Evolutionary conservation across 768 basidiomycete species (phyloP), one percentile per base, ranked within the genome.

Genomic region (Cyathus striatus): DNA sequence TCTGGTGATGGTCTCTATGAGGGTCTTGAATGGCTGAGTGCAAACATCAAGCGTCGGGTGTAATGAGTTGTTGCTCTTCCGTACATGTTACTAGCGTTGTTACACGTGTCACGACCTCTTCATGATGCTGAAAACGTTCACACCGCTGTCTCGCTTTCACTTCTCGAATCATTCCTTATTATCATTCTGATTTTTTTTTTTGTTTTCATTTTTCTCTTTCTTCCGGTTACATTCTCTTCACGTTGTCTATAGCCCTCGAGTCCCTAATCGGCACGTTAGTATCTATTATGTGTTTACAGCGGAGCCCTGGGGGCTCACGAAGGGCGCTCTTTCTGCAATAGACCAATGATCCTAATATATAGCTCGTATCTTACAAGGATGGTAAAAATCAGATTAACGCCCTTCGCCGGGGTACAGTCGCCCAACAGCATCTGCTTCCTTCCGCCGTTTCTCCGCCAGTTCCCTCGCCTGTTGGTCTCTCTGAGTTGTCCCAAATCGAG

Each of bases 1-100:
- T 94, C 90, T 54, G 96, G 95, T 52, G 96, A 98, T 62, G 96
- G 96, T 72, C 76, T 98, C 45, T 98, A 98, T 65, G 95, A 97
- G 71, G 95, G 95, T 66, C 76, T 96, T 55, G 94, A 97, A 72
- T 97, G 93, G 95, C 70, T 92, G 79, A 88, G 85, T 53, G 78
- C 80, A 53, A 91, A 91, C 76, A 86, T 91, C 72, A 89, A 88
- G 71, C 83, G 84, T 63, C 83, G 85, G 65, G 72, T 73, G 69
- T 88, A 80, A 81, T 65, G 52, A 48, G 53, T 45, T 54, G 56
- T 36, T 60, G 17, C 58, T 53, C 59, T 50, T 40, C 46, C 41
- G 49, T 53, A 46, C 75, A 69, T 63, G 64, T 69, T 72, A 69
- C 69, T 66, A 64, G 72, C 67, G 65, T 72, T 70, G 66, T 68